phyloP scores from a whole-genome alignment of 768 basidiomycete species.

The Mycena metata region DNA sequence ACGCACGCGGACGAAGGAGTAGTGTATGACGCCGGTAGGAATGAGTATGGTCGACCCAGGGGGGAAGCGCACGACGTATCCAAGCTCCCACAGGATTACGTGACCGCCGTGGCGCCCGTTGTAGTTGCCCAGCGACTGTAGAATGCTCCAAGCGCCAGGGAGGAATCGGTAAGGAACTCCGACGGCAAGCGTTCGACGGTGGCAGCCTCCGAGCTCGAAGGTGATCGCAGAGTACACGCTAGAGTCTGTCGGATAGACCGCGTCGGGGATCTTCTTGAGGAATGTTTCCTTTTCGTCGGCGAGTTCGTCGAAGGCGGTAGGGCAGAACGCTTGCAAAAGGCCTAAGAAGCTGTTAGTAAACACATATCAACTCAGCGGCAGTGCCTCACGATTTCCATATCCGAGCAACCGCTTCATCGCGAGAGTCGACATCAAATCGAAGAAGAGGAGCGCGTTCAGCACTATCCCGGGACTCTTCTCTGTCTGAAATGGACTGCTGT shows the following conservation, averaged over 20 bases:
- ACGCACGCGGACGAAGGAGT: slow-evolving; percentile 8
- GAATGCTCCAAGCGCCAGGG: background rate
- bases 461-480: background rate
- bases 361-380: background rate
- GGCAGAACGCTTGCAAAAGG: background rate
- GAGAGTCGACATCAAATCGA: background rate
- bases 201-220: slow-evolving; percentile 8
- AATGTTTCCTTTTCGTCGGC: background rate
- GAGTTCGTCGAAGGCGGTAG: background rate
- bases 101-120: slow-evolving; percentile 3
- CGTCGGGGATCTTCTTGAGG: background rate
- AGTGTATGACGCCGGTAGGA: background rate
- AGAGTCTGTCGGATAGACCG: background rate
- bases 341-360: background rate
- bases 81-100: too few relatives aligned
- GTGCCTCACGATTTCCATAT: slow-evolving; percentile 9
- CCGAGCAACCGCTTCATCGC: slow-evolving; percentile 6
- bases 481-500: too few relatives aligned
- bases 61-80: background rate
- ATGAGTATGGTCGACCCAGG: background rate
- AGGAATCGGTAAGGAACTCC: background rate
- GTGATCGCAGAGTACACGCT: slow-evolving; percentile 15
- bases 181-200: background rate
- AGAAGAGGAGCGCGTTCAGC: slow-evolving; percentile 1
- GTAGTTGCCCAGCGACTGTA: background rate